Base-by-base conservation (phyloP, 306 rosid genomes). In the Parietaria judaica region DNA sequence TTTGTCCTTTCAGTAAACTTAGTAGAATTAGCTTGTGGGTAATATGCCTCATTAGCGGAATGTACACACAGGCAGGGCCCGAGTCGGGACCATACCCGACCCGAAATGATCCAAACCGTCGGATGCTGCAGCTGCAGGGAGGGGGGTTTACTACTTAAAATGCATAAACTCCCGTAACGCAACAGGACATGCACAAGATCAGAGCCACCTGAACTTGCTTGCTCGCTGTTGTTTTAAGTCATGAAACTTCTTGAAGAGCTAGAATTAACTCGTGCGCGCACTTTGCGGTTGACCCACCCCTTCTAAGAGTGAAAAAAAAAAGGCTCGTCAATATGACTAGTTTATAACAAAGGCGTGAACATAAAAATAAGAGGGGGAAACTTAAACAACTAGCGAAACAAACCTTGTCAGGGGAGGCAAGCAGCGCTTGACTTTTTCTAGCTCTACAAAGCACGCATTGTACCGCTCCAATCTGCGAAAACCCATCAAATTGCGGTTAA, bases 271-370 rank as follows among this genome's bases (percentile, higher is more conserved):
- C 99, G 6, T 92, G 99, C 15, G 94, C 99, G 14, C 84, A 77
- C 77, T 92, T 92, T 36, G 96, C 86, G 47, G 81, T 77, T 49
- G 96, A 82, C 72, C 99, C 99, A 76, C 96, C 95, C 66, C 87
- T 88, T 81, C 99, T 88, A 78, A 71, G 74, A 67, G 66, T 38
- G 52, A 64, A 74, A 64, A 54, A 57, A 61, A n/a, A 67, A 74
- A 79, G 53, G 15, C 13, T 4, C 60, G 59, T 7, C 48, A 51
- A 41, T 38, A 67, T 16, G 17, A 35, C 38, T 39, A 8, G 45
- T 5, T 5, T 41, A 41, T 5, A 41, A 41, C 7, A 41, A 41
- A 41, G 9, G 2, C 31, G 31, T 23, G 31, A 23, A 2, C 31
- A 41, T 0, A 41, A 23, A 67, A 23, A 15, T 11, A 59, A 47